phyloP scores from a whole-genome alignment of 1,284 basidiomycete species.

The Sanghuangporus weigelae region DNA sequence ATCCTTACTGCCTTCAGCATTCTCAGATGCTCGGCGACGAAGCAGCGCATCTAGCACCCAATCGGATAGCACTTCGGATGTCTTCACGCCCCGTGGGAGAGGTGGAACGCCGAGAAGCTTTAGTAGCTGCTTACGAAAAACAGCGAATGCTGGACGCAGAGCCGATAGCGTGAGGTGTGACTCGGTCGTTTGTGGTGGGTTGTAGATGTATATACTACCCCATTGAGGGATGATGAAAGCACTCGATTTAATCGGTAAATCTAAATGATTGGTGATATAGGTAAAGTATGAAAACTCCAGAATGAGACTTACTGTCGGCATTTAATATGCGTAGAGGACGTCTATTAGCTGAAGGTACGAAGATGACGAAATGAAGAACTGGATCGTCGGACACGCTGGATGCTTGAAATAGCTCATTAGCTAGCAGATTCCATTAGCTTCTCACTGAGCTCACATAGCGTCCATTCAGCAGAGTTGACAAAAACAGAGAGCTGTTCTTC shows the following conservation, averaged over 20 bases:
- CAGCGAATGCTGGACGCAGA: conserved; percentile 56
- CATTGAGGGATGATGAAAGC: conserved; percentile 94
- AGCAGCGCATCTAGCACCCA: conserved; percentile 82
- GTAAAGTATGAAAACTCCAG: background rate
- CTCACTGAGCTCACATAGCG: conserved; percentile 58
- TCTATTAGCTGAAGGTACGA: conserved; percentile 69
- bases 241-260: conserved; percentile 40
- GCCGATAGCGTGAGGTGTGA: conserved; percentile 35
- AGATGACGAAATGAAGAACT: conserved; percentile 89
- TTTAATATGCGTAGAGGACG: conserved; percentile 71
- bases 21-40: conserved; percentile 69
- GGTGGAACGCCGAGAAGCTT: conserved; percentile 74
- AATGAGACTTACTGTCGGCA: conserved; percentile 38
- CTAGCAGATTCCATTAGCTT: conserved; percentile 2
- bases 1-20: conserved; percentile 60
- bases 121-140: conserved; percentile 74
- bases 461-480: conserved; percentile 95
- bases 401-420: conserved; percentile 36
- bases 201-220: conserved; percentile 85
- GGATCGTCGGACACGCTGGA: conserved; percentile 85
- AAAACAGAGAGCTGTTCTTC: conserved; percentile 86
- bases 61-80: conserved; percentile 38
- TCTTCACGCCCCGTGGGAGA: conserved; percentile 38
- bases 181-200: conserved; percentile 35
- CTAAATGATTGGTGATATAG: conserved; percentile 27